phyloP scores from a whole-genome alignment of 2,329 filamentous ascomycete species.

The Xylaria sp. region DNA sequence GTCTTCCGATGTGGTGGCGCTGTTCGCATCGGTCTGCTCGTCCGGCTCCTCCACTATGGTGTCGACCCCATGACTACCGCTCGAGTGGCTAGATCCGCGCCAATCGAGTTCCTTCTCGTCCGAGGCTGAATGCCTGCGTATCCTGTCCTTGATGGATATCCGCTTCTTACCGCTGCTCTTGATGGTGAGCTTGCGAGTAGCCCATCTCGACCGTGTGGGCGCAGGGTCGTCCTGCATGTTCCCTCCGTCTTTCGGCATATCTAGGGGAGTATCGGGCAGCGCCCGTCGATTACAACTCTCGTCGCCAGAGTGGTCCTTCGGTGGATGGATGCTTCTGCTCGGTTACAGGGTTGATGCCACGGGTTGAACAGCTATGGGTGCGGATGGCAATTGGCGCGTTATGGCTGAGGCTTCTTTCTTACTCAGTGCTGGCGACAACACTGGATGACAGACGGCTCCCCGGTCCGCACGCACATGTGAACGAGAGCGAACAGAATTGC shows the following conservation, averaged over 20 bases:
- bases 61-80: slow-evolving; percentile 30
- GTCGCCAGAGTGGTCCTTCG: slow-evolving; percentile 38
- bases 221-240: slow-evolving; percentile 38
- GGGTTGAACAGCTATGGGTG: neutral
- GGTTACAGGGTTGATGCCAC: slow-evolving; percentile 3
- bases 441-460: neutral
- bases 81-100: slow-evolving; percentile 23
- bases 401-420: neutral
- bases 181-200: slow-evolving; percentile 79
- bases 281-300: slow-evolving; percentile 39
- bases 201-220: slow-evolving; percentile 86
- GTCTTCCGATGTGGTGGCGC: slow-evolving; percentile 35
- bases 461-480: slow-evolving; percentile 3
- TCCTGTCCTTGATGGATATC: slow-evolving; percentile 71
- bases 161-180: slow-evolving; percentile 74
- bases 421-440: slow-evolving; percentile 4
- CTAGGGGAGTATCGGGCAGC: slow-evolving; percentile 36
- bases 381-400: slow-evolving; percentile 4
- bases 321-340: slow-evolving; percentile 19
- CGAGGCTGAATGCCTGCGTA: slow-evolving; percentile 56
- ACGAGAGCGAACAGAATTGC: slow-evolving; percentile 1
- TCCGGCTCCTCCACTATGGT: slow-evolving; percentile 31
- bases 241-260: slow-evolving; percentile 34
- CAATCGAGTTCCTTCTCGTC: slow-evolving; percentile 64
- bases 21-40: slow-evolving; percentile 35